Percentiles rank a stretch among this genome's conserved stretches.
phyloP scores from a whole-genome alignment of 495 filamentous ascomycete genomes.

The Hyaloscypha hepaticicola region DNA sequence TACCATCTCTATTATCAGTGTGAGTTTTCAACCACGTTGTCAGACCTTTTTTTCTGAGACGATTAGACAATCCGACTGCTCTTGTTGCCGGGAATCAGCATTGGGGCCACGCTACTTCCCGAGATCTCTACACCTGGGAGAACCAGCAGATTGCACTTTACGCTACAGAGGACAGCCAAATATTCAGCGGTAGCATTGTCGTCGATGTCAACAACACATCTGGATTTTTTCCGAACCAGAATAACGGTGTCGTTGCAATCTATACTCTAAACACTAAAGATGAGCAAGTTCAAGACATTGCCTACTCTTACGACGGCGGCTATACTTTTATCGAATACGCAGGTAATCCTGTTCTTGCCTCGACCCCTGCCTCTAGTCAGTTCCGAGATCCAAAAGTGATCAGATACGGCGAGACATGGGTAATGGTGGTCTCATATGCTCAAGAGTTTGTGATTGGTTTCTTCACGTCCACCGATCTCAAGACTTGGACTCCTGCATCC shows the following conservation, averaged over 20 bases:
- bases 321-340: conserved; percentile 53
- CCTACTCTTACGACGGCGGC: conserved; percentile 55
- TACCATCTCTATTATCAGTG: conserved; percentile 58
- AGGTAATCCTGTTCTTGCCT: conserved; percentile 52
- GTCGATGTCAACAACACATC: conserved; percentile 57
- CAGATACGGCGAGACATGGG: conserved; percentile 52
- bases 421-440: conserved; percentile 48
- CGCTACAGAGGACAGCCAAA: conserved; percentile 47
- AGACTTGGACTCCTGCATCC: conserved; percentile 50
- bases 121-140: conserved; percentile 51
- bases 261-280: conserved; percentile 48
- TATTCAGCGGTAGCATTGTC: conserved; percentile 54
- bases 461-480: conserved; percentile 53
- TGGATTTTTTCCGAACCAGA: conserved; percentile 51
- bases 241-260: conserved; percentile 53
- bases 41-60: background rate
- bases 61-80: conserved; percentile 43
- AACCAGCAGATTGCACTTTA: conserved; percentile 54
- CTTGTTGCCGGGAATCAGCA: conserved; percentile 51
- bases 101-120: conserved; percentile 54
- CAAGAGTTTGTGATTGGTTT: conserved; percentile 52
- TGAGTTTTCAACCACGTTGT: conserved; percentile 7
- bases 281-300: conserved; percentile 52
- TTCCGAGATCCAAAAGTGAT: conserved; percentile 61
- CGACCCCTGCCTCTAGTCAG: conserved; percentile 38